A percentile compares a stretch with the other conserved stretches of the same genome.
phyloP scores from a whole-genome alignment of 352 stramenopile species.

The Globisporangium uncinulatum region DNA sequence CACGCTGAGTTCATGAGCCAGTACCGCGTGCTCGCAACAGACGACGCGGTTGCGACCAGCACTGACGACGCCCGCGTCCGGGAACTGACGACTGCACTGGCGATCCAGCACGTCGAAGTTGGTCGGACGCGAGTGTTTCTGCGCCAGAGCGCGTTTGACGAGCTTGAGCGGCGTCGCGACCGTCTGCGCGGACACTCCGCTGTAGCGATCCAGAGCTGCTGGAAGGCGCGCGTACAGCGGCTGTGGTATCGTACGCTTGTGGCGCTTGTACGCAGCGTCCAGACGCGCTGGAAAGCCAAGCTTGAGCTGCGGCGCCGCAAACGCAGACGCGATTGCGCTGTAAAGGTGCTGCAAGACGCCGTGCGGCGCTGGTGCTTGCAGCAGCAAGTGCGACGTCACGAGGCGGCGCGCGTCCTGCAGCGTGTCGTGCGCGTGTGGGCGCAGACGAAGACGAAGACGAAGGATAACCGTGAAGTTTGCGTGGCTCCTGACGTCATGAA shows the following conservation, averaged over 20 bases:
- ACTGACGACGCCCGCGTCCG: constrained; percentile 13
- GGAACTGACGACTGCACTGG: constrained; percentile 27
- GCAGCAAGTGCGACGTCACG: constrained; percentile 14
- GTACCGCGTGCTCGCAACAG: constrained; percentile 30
- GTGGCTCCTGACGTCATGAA: not conserved
- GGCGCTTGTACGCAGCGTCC: constrained; percentile 32
- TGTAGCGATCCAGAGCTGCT: constrained; percentile 44
- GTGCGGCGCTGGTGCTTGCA: constrained; percentile 25
- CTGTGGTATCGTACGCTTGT: constrained; percentile 27
- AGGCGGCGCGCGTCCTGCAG: constrained; percentile 29
- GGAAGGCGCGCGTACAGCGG: constrained; percentile 27
- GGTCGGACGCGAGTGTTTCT: constrained; percentile 73
- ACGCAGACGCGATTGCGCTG: constrained; percentile 24
- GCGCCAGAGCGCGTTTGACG: constrained; percentile 53
- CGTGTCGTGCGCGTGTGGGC: constrained; percentile 22
- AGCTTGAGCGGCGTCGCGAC: constrained; percentile 47
- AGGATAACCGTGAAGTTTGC: not conserved
- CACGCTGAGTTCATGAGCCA: constrained; percentile 61
- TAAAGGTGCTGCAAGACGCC: constrained; percentile 28
- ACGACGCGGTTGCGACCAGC: not conserved
- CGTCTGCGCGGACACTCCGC: constrained; percentile 19
- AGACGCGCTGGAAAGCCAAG: constrained; percentile 54
- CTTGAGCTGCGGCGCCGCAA: constrained; percentile 33
- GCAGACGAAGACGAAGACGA: not conserved
- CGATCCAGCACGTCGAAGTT: constrained; percentile 42